phyloP scores from a whole-genome alignment of 2,329 filamentous ascomycete genomes.

The Aspergillus brasiliensis region DNA sequence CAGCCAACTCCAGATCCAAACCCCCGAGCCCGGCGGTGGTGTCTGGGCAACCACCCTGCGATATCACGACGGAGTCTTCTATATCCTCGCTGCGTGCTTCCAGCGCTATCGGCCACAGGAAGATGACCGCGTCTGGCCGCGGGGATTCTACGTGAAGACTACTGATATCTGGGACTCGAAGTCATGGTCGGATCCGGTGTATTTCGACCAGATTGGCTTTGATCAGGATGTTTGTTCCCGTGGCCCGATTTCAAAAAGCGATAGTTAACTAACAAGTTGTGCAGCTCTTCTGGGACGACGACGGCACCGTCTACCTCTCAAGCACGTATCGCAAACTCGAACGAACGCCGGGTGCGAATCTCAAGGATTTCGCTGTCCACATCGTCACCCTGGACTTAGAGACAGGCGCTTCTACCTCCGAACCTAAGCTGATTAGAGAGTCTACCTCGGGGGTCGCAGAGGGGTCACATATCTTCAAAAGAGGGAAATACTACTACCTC shows the following conservation, averaged over 20 bases:
- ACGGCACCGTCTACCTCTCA: slow-evolving; percentile 54
- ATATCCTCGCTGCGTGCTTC: slow-evolving; percentile 51
- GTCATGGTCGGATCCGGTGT: slow-evolving; percentile 57
- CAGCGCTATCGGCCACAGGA: slow-evolving; percentile 42
- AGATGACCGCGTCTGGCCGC: slow-evolving; percentile 53
- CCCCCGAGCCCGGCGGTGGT: slow-evolving; percentile 37
- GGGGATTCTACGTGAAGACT: slow-evolving; percentile 58
- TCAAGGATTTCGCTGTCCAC: slow-evolving; percentile 56
- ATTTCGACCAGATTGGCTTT: slow-evolving; percentile 58
- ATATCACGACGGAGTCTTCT: slow-evolving; percentile 49
- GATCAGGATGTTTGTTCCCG: slow-evolving; percentile 52
- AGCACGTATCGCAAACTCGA: slow-evolving; percentile 38
- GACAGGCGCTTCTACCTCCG: slow-evolving; percentile 35
- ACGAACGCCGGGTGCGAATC: slow-evolving; percentile 40
- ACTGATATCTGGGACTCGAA: slow-evolving; percentile 55
- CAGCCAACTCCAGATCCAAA: slow-evolving; percentile 39
- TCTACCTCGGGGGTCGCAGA: slow-evolving; percentile 51
- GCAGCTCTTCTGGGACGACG: slow-evolving; percentile 55
- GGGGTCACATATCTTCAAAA: slow-evolving; percentile 58
- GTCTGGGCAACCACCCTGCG: slow-evolving; percentile 55
- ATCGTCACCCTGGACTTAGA: slow-evolving; percentile 35
- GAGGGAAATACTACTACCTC: slow-evolving; percentile 57
- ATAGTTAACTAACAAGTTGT: not conserved
- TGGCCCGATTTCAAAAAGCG: not conserved
- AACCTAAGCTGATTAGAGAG: slow-evolving; percentile 46